phyloP scores from a whole-genome alignment of 2,329 filamentous ascomycete species.

The Ophiostoma tasmaniense region DNA sequence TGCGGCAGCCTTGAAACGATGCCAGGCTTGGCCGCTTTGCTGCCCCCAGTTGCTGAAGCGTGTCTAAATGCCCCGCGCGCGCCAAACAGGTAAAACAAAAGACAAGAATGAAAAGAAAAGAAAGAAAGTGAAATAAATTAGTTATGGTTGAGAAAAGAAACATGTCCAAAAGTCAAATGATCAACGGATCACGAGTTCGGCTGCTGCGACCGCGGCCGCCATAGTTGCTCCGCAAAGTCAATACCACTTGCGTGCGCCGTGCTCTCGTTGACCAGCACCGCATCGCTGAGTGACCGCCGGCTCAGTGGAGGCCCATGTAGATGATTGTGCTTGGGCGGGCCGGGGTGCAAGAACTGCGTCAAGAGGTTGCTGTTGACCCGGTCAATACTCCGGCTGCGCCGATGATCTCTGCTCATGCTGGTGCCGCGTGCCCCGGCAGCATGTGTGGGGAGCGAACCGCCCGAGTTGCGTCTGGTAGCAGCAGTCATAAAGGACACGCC shows the following conservation, averaged over 20 bases:
- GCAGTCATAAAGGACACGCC: slow-evolving; percentile 20
- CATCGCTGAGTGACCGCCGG: slow-evolving; percentile 15
- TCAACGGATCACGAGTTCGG: neutral
- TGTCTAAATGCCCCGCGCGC: neutral
- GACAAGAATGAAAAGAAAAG: too few species aligned
- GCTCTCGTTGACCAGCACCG: slow-evolving; percentile 6
- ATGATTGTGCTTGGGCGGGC: slow-evolving; percentile 28
- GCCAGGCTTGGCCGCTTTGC: neutral
- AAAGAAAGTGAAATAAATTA: neutral
- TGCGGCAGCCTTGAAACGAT: neutral
- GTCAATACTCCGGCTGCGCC: slow-evolving; percentile 32
- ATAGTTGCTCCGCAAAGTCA: slow-evolving; percentile 11
- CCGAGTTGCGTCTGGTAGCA: slow-evolving; percentile 32
- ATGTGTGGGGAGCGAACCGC: slow-evolving; percentile 27
- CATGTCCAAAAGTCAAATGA: neutral
- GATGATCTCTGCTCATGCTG: slow-evolving; percentile 27
- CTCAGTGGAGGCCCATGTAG: neutral
- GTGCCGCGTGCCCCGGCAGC: slow-evolving; percentile 25
- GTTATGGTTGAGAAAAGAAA: neutral
- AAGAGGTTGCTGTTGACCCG: slow-evolving; percentile 37
- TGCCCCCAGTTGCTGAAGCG: neutral
- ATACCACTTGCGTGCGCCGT: slow-evolving; percentile 14
- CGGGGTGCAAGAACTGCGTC: slow-evolving; percentile 40
- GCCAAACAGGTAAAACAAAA: neutral
- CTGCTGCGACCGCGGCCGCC: neutral